Evolutionary conservation across 345 rosid genomes (phyloP), one percentile per base, ranked within the genome.

Genomic region (Eucalyptus polyanthemos): DNA sequence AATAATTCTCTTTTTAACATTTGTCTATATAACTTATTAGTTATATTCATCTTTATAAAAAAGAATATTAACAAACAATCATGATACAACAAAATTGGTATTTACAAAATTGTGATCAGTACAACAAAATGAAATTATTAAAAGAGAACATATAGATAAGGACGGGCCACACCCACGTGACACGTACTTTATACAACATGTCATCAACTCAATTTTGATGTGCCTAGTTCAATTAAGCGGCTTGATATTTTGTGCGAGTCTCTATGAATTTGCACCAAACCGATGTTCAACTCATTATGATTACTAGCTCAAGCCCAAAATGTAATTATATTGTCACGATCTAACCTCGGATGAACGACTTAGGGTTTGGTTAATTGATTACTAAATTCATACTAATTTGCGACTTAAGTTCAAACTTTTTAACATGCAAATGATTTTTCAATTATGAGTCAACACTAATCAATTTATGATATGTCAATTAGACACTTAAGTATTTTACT

Each of bases 401-500:
- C 3, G 1, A 8, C 45, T 44, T 7, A 44, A 8, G 9, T 44
- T 44, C 45, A 44, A 44, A 1, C 42, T 44, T 44, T 44, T 8
- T 44, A 8, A 44, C 45, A 44, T 44, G 3, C 9, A 44, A 44
- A 44, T 44, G 9, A 44, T 44, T 44, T 44, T 44, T 44, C 45
- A 8, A 44, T 44, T 8, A 44, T 3, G 9, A 44, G 1, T 8
- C 9, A 10, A 3, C 12, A 47, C 0, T 47, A 47, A 47, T 11
- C 1, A 47, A 0, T 47, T 47, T 47, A 47, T 47, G 50, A 0
- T 47, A 0, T 0, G 14, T 47, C 0, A 2, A 47, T 47, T 47
- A 47, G 14, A 11, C 2, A 47, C 50, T 1, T 47, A 47, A 47
- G 5, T 11, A 47, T 47, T 47, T 11, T 47, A 47, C 50, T 47